Evolutionary conservation across 305 asterid genomes (phyloP).

Genomic region (Lippia alba): DNA sequence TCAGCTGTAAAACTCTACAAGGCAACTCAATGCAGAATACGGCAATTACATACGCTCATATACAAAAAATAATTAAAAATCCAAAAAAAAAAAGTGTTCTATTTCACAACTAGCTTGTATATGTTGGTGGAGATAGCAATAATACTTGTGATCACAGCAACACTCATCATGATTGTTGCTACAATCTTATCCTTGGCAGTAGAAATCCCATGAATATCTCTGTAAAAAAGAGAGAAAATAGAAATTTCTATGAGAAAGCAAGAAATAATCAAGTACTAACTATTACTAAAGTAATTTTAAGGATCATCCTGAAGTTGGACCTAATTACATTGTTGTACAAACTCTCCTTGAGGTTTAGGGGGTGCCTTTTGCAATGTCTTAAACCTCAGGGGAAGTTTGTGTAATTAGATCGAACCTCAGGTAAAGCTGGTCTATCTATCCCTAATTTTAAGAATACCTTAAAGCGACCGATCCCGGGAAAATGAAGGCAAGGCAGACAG

Average conservation of each 20-base stretch:
- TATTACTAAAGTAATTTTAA: too few species aligned
- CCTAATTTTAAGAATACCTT: slow-evolving; percentile 49
- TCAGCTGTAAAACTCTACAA: background rate
- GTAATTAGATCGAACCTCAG: too few species aligned
- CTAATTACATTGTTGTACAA: too few species aligned
- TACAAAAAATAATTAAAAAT: background rate
- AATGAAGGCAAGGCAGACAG: slow-evolving; percentile 82
- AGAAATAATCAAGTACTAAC: background rate
- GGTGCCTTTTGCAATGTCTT: too few species aligned
- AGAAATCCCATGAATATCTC: slow-evolving; percentile 79
- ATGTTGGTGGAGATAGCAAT: slow-evolving; percentile 82
- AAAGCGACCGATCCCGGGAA: slow-evolving; percentile 80
- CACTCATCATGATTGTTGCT: slow-evolving; percentile 62
- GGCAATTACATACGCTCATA: background rate
- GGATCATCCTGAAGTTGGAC: too few species aligned
- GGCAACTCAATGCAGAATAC: background rate
- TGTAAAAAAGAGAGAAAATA: slow-evolving; percentile 40
- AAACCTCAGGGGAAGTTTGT: too few species aligned
- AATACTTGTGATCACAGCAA: slow-evolving; percentile 73
- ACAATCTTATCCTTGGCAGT: slow-evolving; percentile 72
- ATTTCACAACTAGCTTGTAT: slow-evolving; percentile 50
- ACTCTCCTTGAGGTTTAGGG: too few species aligned
- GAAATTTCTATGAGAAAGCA: background rate
- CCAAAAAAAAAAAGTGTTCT: slow-evolving; percentile 19
- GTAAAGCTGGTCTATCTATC: too few species aligned